Evolutionary conservation across 73 alveolate species (phyloP), one percentile per base, ranked within the genome.

Genomic region (Tetrahymena elliotti): DNA sequence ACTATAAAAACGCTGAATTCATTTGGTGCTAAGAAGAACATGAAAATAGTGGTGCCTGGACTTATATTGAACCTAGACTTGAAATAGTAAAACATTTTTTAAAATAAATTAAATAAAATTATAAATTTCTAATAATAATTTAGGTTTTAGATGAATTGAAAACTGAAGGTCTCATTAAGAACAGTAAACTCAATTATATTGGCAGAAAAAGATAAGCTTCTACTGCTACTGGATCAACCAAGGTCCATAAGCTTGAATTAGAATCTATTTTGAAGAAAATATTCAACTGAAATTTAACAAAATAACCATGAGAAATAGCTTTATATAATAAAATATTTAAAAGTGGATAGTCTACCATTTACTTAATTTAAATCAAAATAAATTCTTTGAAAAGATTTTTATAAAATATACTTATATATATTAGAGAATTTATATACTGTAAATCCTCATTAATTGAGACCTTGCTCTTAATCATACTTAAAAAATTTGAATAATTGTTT

Each of bases 151-250:
- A 52, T 37, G 38, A 83, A 54, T 41, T 94, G 33, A 41, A 94
- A 33, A 36, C 83, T 22, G 47, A 94, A 83, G 93, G 96, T 13
- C 33, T 24, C 8, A 94, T 94, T 53, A 84, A 94, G 39, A 82
- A 94, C 82, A 54, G 82, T 8, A 93, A 93, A 34, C 95, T 97
- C 12, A 52, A 94, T 35, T 98, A 97, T 93, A 95, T 94, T 36
- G 99, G 99, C 39, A 96, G 99, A 96, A 92, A 84, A 37, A 96
- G 98, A 37, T 34, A 93, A 35, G 98, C 98, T n/a, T 96, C 99
- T n/a, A 98, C 99, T 52, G 99, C 99, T 27, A 95, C 99, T 52
- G 99, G 99, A 12, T 98, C 96, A 84, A 84, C 96, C 31, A 96
- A 96, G 83, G 96, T 83, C 12, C 99, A 98, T 93, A 94, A 82